These are phyloP conservation scores for Candida michaelii DNA, from an alignment of 805 yeast genomes.

Conservation along the genomic window DNA sequence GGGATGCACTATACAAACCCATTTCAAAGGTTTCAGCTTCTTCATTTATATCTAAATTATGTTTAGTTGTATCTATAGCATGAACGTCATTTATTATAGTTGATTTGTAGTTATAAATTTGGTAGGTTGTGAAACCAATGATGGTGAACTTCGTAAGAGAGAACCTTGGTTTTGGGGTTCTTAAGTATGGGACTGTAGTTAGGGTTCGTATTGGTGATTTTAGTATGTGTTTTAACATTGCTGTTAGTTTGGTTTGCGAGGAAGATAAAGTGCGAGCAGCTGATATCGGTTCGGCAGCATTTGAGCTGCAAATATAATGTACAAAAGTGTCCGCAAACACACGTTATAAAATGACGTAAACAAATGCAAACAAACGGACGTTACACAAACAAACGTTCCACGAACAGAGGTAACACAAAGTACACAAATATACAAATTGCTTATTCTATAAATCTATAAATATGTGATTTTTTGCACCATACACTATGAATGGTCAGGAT, in stretches of 20 bases:
- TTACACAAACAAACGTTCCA: too few species aligned
- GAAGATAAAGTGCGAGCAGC: not conserved
- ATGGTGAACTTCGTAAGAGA: slow-evolving; percentile 3
- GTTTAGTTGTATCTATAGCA: slow-evolving; percentile 32
- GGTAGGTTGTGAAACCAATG: slow-evolving; percentile 9
- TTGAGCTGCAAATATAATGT: too few species aligned
- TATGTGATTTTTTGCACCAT: too few species aligned
- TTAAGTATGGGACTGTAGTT: not conserved
- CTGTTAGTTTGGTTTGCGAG: not conserved
- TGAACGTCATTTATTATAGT: slow-evolving; percentile 27
- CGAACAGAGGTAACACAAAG: too few species aligned
- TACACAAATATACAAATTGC: too few species aligned
- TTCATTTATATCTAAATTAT: slow-evolving; percentile 44
- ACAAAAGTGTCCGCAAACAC: too few species aligned
- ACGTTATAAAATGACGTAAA: too few species aligned
- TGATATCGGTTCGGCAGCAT: too few species aligned
- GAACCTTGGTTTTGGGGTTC: too few species aligned
- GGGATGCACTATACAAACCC: slow-evolving; percentile 63
- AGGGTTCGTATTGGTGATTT: slow-evolving; percentile 1
- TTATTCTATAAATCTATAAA: too few species aligned
- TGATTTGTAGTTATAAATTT: slow-evolving; percentile 12
- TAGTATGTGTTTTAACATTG: slow-evolving; percentile 2
- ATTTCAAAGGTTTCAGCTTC: slow-evolving; percentile 66
- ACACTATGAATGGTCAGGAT: too few species aligned
- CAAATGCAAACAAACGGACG: too few species aligned